Base-by-base conservation (phyloP, 257 asterid genomes). In the Schizonepeta tenuifolia region DNA sequence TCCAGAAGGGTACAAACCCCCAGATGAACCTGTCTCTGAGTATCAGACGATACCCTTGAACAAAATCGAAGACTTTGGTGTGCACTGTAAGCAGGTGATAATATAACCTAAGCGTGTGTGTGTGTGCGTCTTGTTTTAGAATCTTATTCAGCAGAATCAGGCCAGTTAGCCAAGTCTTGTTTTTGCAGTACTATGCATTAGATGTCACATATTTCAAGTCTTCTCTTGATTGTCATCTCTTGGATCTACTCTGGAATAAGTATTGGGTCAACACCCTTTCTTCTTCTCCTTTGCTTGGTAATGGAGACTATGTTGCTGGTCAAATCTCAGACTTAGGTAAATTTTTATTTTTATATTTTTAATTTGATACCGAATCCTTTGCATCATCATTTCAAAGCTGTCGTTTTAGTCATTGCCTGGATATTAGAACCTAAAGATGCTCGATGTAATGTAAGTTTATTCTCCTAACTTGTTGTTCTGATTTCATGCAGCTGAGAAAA, bases 251-350 rank as follows among this genome's bases (percentile, higher is more conserved):
- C 22, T 94, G 99, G 97, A 94, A 94, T 77, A 91, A 94, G 78
- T 94, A 94, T 74, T 94, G 99, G 99, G 99, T 94, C 53, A 94
- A 94, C 87, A 94, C 99, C 10, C 97, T 94, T 72, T 94, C 99
- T 26, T 94, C 97, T 60, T 91, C 99, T 65, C 97, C 99, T 54
- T 85, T 94, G 88, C 99, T 94, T 62, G 99, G 99, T 33, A 91
- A 90, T 64, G 99, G 99, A 43, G 99, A 94, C 83, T 91, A 88
- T 80, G 97, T 91, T 61, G 99, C 99, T 65, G 99, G 99, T 47
- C 97, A 94, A 77, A 94, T 94, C 63, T 91, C 96, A 66, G 99
- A 94, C 83, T 83, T 94, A 63, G 99, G 97, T 91, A 87, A 80
- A 74, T n/a, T n/a, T n/a, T n/a, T 53, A 24, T 72, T 14, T 64